phyloP scores from a whole-genome alignment of 805 yeast species.

The Brettanomyces custersianus region DNA sequence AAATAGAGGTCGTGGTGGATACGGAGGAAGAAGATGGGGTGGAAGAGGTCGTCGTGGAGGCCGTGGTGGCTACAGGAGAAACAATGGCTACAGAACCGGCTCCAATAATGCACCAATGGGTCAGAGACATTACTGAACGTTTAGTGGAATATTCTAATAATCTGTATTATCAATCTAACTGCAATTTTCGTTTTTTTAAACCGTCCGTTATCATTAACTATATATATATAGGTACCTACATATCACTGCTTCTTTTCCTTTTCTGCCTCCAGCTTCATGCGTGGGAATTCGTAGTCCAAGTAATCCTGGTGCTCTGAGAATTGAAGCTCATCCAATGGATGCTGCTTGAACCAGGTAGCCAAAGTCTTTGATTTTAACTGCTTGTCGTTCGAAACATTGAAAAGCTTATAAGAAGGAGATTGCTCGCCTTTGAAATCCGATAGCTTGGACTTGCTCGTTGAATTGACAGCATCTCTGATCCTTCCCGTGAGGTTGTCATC shows the following conservation, averaged over 20 bases:
- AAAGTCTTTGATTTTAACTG: constrained; percentile 5
- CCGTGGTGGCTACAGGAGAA: constrained; percentile 21
- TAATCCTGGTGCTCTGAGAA: constrained; percentile 10
- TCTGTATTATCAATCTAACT: too few species aligned
- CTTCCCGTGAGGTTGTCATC: constrained; percentile 5
- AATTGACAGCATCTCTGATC: constrained; percentile 8
- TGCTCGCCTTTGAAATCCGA: not conserved
- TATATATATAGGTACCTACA: too few species aligned
- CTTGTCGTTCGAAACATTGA: constrained; percentile 1
- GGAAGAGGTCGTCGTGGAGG: constrained; percentile 33
- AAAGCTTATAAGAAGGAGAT: constrained; percentile 1
- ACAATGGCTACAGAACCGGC: constrained; percentile 29
- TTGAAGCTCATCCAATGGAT: constrained; percentile 11
- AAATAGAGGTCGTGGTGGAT: constrained; percentile 48
- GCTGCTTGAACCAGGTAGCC: constrained; percentile 8
- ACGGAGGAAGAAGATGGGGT: constrained; percentile 42
- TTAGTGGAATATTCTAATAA: not conserved
- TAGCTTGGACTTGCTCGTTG: not conserved
- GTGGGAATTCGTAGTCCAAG: constrained; percentile 8
- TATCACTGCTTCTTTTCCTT: not conserved
- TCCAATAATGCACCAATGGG: constrained; percentile 40
- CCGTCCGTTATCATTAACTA: too few species aligned
- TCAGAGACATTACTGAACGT: constrained; percentile 27
- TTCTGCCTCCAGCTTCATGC: constrained; percentile 3
- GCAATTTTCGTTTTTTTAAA: too few species aligned